Evolutionary conservation across 2,329 filamentous ascomycete genomes (phyloP).

Genomic region (Hypoxylon sp.): DNA sequence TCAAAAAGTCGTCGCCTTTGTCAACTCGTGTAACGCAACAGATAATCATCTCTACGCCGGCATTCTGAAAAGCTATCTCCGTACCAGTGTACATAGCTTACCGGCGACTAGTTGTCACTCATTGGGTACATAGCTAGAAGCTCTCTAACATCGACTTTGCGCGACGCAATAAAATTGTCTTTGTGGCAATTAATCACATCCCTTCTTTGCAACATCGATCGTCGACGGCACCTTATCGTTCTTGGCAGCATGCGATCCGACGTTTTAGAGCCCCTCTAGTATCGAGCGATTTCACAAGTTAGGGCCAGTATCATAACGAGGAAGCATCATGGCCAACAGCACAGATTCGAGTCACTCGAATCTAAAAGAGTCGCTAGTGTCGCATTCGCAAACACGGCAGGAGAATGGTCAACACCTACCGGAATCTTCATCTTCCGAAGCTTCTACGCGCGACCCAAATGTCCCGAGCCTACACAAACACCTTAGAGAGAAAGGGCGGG

Average conservation of each 20-base stretch:
- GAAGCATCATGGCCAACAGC: conserved; percentile 47
- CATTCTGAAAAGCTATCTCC: conserved; percentile 7
- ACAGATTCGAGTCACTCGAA: conserved; percentile 40
- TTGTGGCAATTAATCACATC: conserved; percentile 2
- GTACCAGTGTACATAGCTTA: neutral
- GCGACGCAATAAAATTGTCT: conserved; percentile 24
- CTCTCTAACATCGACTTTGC: conserved; percentile 19
- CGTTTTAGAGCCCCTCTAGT: conserved; percentile 30
- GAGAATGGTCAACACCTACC: conserved; percentile 36
- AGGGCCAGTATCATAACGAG: conserved; percentile 15
- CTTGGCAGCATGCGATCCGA: conserved; percentile 43
- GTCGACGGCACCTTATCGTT: conserved; percentile 8
- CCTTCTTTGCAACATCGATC: conserved; percentile 15
- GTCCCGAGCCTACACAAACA: conserved; percentile 58
- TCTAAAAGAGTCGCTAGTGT: conserved; percentile 37
- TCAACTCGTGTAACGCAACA: conserved; percentile 2
- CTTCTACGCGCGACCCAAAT: conserved; percentile 42
- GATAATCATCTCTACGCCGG: neutral
- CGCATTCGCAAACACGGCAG: conserved; percentile 44
- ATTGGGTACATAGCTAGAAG: conserved; percentile 17
- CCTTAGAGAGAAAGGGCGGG: conserved; percentile 73
- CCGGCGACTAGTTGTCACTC: neutral
- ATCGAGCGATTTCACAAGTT: conserved; percentile 29
- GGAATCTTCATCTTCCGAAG: conserved; percentile 44
- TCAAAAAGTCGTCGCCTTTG: conserved; percentile 14